phyloP scores from a whole-genome alignment of 2,329 filamentous ascomycete species.

The Clarireedia sp. region DNA sequence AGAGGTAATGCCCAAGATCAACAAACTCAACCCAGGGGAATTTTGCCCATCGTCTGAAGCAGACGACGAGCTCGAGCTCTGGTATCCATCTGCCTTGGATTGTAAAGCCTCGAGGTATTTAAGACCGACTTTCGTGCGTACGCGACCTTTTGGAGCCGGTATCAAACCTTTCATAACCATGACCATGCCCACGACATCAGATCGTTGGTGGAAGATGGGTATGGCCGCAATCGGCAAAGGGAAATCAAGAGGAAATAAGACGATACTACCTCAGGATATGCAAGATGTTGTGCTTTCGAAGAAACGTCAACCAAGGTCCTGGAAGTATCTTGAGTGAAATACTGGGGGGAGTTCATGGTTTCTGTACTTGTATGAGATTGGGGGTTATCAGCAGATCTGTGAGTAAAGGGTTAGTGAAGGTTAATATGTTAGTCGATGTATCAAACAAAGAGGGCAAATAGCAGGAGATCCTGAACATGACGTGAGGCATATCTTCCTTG shows the following conservation, averaged over 20 bases:
- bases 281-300: neutral
- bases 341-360: conserved; percentile 2
- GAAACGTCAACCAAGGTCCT: neutral
- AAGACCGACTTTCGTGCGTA: conserved; percentile 25
- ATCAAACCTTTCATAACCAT: conserved; percentile 16
- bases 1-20: conserved; percentile 27
- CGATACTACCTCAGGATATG: neutral
- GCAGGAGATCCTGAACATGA: conserved; percentile 4
- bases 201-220: conserved; percentile 6
- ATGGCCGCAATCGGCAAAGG: conserved; percentile 2
- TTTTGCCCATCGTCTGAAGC: conserved; percentile 16
- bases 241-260: neutral
- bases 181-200: conserved; percentile 11
- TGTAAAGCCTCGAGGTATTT: conserved; percentile 29
- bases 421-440: neutral
- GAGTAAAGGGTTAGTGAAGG: conserved; percentile 1
- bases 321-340: neutral
- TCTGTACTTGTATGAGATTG: conserved; percentile 3
- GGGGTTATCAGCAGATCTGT: neutral
- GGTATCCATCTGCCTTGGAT: conserved; percentile 21
- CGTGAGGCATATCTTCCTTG: neutral
- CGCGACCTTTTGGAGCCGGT: conserved; percentile 25
- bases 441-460: conserved; percentile 10
- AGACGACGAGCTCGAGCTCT: conserved; percentile 19
- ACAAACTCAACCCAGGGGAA: conserved; percentile 21